Percentiles rank a stretch among this genome's conserved stretches.
Evolutionary conservation across 2,329 filamentous ascomycete species (phyloP).

Genomic region (Sporothrix sp.): DNA sequence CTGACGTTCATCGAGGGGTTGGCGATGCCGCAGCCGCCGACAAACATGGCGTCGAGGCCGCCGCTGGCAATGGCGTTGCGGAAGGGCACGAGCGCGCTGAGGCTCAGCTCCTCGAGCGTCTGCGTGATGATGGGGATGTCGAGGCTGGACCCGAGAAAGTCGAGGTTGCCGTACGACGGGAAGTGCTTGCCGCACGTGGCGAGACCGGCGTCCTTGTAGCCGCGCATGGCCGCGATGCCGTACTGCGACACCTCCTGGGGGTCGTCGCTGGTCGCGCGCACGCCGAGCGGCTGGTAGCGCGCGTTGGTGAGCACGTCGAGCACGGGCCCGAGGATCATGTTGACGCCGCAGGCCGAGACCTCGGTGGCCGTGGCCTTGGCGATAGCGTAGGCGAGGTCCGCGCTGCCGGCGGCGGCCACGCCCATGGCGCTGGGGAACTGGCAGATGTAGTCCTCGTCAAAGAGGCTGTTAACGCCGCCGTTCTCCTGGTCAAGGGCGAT

Average conservation of each 20-base stretch:
- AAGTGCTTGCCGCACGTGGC: constrained; percentile 94
- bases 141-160: constrained; percentile 81
- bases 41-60: constrained; percentile 82
- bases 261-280: constrained; percentile 83
- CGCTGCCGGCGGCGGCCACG: constrained; percentile 80
- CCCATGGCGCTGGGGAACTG: constrained; percentile 98
- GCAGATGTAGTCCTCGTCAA: constrained; percentile 89
- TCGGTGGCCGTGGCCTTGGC: constrained; percentile 91
- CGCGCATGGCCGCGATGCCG: constrained; percentile 81
- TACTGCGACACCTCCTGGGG: constrained; percentile 92
- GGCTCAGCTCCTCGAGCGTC: constrained; percentile 79
- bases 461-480: constrained; percentile 92
- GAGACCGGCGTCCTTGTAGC: constrained; percentile 83
- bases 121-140: constrained; percentile 95
- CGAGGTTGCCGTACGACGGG: constrained; percentile 88
- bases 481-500: constrained; percentile 97
- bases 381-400: constrained; percentile 76
- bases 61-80: constrained; percentile 80
- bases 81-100: constrained; percentile 88
- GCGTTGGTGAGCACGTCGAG: constrained; percentile 91
- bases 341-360: constrained; percentile 85
- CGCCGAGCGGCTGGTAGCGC: constrained; percentile 80
- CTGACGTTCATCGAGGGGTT: constrained; percentile 89
- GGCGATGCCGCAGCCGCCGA: constrained; percentile 86
- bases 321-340: constrained; percentile 88